Percentiles rank a stretch among this genome's conserved stretches.
phyloP scores from a whole-genome alignment of 257 asterid species.

The Eustoma russellianum region DNA sequence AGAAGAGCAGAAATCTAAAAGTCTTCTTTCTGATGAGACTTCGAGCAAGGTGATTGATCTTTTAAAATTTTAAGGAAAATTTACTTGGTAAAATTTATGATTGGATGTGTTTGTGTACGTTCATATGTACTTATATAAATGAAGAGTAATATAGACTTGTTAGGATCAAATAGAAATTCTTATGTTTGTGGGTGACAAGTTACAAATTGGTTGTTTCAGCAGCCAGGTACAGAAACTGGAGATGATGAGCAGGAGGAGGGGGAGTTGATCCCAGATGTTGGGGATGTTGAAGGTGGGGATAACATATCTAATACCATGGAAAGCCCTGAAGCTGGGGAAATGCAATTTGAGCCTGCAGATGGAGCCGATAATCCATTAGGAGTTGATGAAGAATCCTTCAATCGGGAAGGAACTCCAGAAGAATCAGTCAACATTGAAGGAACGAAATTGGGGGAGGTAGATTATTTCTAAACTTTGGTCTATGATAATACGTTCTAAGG shows the following conservation, averaged over 20 bases:
- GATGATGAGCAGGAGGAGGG: constrained; percentile 71
- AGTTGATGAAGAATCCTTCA: constrained; percentile 24
- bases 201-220: constrained; percentile 22
- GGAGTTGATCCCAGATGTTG: constrained; percentile 45
- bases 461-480: constrained; percentile 31
- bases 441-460: constrained; percentile 54
- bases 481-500: constrained; percentile 37
- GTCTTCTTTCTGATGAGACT: constrained; percentile 37
- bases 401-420: constrained; percentile 11
- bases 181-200: constrained; percentile 55
- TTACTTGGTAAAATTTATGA: too few relatives aligned
- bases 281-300: constrained; percentile 49
- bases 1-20: constrained; percentile 35
- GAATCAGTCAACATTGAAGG: constrained; percentile 3
- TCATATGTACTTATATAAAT: too few relatives aligned
- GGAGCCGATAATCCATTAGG: constrained; percentile 35
- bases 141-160: too few relatives aligned
- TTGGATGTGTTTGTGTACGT: too few relatives aligned
- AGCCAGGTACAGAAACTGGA: constrained; percentile 36
- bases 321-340: constrained; percentile 33
- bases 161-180: too few relatives aligned
- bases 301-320: constrained; percentile 21
- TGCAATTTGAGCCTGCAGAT: constrained; percentile 12
- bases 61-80: constrained; percentile 25
- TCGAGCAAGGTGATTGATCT: constrained; percentile 31